Evolutionary conservation across 768 basidiomycete genomes (phyloP), one percentile per base, ranked within the genome.

Genomic region (Kwoniella dejecticola): DNA sequence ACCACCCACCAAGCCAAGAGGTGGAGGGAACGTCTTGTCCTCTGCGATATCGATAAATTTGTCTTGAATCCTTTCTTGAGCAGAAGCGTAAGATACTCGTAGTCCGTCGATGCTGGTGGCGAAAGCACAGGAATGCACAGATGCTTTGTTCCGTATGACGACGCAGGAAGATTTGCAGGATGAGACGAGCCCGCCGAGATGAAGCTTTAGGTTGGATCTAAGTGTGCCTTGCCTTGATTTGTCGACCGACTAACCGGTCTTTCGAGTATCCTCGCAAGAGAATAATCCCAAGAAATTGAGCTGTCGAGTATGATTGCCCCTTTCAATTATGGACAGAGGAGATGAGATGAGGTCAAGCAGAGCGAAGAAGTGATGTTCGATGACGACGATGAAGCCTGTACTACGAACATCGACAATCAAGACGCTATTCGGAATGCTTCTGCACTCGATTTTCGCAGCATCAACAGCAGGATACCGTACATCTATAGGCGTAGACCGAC

Each of bases 201-300:
- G 29, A 50, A 33, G 33, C 21, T 31, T 50, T 50, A 50, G 30
- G 48, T 50, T 50, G 48, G 48, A 50, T 36, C 48, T 50, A 50
- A 47, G 33, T 24, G 48, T 50, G 48, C 48, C 48, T 50, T 31
- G 46, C 29, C 11, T 44, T n/a, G n/a, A 48, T 21, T 26, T 27
- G 10, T n/a, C 10, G 15, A 27, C 19, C 17, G 12, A 50, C 27
- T 13, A 42, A 7, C 12, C 6, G 33, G 15, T 36, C 7, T 36
- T 36, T 36, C 33, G 15, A 36, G 33, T n/a, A n/a, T n/a, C n/a
- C n/a, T n/a, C n/a, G n/a, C n/a, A n/a, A n/a, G n/a, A n/a, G n/a
- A n/a, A n/a, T n/a, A n/a, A n/a, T n/a, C n/a, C n/a, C n/a, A n/a
- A n/a, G n/a, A n/a, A n/a, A n/a, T n/a, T n/a, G n/a, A n/a, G n/a